Conservation (phyloP, 257 asterid genomes). For the Lithospermum erythrorhizon region DNA sequence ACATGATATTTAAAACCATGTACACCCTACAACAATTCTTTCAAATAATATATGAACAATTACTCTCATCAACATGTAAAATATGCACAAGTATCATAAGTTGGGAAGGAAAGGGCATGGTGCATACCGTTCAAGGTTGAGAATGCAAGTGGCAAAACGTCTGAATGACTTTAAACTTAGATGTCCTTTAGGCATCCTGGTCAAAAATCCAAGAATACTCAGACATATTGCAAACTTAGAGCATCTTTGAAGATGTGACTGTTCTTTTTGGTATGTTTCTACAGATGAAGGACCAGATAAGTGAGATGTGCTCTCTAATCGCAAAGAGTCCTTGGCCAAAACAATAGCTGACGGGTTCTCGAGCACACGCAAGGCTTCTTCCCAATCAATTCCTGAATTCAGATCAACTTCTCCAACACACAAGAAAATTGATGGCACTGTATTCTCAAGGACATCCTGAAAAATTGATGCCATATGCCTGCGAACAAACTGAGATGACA, state of each 20-base stretch:
- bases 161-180: slow-evolving; percentile 48
- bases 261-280: slow-evolving; percentile 14
- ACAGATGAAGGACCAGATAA: too few relatives aligned
- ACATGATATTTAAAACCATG: too few relatives aligned
- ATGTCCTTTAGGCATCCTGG: too few relatives aligned
- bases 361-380: slow-evolving; percentile 29
- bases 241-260: slow-evolving; percentile 11
- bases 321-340: slow-evolving; percentile 11
- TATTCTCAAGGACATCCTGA: slow-evolving; percentile 54
- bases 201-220: too few relatives aligned
- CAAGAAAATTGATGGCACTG: slow-evolving; percentile 40
- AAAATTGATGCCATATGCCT: slow-evolving; percentile 68
- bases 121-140: slow-evolving; percentile 77
- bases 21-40: too few relatives aligned
- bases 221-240: slow-evolving; percentile 30
- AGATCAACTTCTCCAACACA: slow-evolving; percentile 38
- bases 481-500: slow-evolving; percentile 54
- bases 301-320: slow-evolving; percentile 15
- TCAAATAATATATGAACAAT: too few relatives aligned
- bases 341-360: slow-evolving; percentile 19
- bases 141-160: slow-evolving; percentile 48
- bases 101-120: slow-evolving; percentile 7
- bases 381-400: slow-evolving; percentile 52
- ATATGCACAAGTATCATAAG: not conserved
- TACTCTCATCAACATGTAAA: too few relatives aligned